These are phyloP conservation scores for Candida berthetii DNA, from an alignment of 805 yeast genomes.

Conservation along the genomic window DNA sequence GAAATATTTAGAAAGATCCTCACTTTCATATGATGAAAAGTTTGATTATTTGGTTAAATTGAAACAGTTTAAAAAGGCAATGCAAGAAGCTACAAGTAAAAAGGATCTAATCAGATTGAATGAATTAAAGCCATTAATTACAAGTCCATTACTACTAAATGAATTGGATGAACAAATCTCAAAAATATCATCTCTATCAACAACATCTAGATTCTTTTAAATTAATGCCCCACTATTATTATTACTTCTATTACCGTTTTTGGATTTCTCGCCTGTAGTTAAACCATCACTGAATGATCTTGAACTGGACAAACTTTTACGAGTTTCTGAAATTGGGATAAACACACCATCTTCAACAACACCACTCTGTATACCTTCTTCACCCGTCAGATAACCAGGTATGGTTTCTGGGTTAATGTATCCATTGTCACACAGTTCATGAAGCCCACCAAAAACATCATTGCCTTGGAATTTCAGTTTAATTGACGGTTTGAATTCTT, in stretches of 20 bases:
- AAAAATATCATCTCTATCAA: neutral
- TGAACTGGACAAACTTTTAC: no score
- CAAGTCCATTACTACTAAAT: neutral
- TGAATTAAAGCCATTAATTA: conserved; percentile 1
- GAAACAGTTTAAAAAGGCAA: conserved; percentile 12
- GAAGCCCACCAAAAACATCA: conserved; percentile 76
- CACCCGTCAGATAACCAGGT: conserved; percentile 80
- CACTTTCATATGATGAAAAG: conserved; percentile 10
- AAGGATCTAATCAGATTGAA: conserved; percentile 9
- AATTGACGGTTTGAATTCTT: conserved; percentile 14
- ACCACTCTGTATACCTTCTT: conserved; percentile 53
- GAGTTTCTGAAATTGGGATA: neutral
- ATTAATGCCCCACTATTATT: neutral
- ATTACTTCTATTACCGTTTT: neutral
- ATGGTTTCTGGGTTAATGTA: conserved; percentile 45
- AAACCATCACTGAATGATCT: no score
- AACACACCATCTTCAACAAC: conserved; percentile 31
- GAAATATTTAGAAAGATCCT: conserved; percentile 9
- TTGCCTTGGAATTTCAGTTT: conserved; percentile 43
- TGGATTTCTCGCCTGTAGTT: neutral
- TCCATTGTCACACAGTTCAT: conserved; percentile 50
- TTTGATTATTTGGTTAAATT: conserved; percentile 11
- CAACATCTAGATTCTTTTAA: neutral
- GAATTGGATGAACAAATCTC: neutral
- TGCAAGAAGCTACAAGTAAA: conserved; percentile 15